These are phyloP conservation scores for Stagonosporopsis rhizophila DNA, from an alignment of 2,329 filamentous ascomycete genomes.

Conservation along the genomic window DNA sequence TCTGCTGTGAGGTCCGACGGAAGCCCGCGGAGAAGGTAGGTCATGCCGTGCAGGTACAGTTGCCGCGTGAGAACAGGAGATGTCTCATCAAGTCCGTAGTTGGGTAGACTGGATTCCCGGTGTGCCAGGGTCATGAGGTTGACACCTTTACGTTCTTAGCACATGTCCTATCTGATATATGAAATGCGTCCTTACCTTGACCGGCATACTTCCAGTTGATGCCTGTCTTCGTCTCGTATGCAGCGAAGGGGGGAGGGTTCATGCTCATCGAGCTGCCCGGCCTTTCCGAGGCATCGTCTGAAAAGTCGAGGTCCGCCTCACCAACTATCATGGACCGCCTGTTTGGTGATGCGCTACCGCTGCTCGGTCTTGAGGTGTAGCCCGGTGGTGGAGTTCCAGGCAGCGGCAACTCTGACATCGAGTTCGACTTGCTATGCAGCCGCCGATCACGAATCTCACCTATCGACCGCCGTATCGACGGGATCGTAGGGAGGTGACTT, in stretches of 20 bases:
- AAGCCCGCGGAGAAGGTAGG: slow-evolving; percentile 69
- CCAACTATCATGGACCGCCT: slow-evolving; percentile 25
- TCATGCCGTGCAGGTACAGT: slow-evolving; percentile 69
- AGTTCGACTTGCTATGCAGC: slow-evolving; percentile 24
- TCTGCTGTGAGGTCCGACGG: slow-evolving; percentile 63
- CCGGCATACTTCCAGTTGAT: slow-evolving; percentile 62
- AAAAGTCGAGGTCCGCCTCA: slow-evolving; percentile 32
- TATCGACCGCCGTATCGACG: slow-evolving; percentile 54
- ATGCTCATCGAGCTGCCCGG: slow-evolving; percentile 31
- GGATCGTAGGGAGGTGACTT: slow-evolving; percentile 59
- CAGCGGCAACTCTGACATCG: slow-evolving; percentile 25
- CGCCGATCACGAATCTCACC: slow-evolving; percentile 34
- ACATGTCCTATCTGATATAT: neutral
- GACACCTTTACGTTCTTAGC: slow-evolving; percentile 48
- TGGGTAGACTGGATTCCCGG: slow-evolving; percentile 52
- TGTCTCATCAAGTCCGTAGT: slow-evolving; percentile 38
- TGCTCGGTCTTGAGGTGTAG: slow-evolving; percentile 40
- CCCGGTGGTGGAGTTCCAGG: slow-evolving; percentile 49
- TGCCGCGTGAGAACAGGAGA: slow-evolving; percentile 62
- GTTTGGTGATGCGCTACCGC: slow-evolving; percentile 29
- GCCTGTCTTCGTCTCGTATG: slow-evolving; percentile 46
- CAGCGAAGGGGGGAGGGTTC: slow-evolving; percentile 26
- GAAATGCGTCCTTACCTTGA: slow-evolving; percentile 50
- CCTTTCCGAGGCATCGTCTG: slow-evolving; percentile 36
- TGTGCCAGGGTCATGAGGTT: slow-evolving; percentile 56